These are phyloP conservation scores for Salix caprea DNA, from an alignment of 345 rosid genomes.

Conservation along the genomic window DNA sequence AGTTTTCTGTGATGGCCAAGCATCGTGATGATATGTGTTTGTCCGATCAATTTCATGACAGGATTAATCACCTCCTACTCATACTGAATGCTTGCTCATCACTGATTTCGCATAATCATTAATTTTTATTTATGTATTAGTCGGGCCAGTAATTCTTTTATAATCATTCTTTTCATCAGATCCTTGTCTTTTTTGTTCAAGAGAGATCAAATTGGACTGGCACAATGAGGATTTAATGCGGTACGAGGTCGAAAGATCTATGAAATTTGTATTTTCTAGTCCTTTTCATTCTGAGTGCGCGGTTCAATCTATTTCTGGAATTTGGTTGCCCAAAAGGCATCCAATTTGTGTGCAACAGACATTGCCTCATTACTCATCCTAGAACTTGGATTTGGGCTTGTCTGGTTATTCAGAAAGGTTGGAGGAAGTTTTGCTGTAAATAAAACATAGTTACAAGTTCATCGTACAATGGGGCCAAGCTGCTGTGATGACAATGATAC, in stretches of 20 bases:
- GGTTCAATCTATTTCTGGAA: not conserved
- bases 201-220: not conserved
- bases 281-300: slow-evolving; percentile 51
- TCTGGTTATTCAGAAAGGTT: too few relatives aligned
- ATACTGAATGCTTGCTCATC: slow-evolving; percentile 14
- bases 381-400: too few relatives aligned
- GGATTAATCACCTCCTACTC: slow-evolving; percentile 20
- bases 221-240: slow-evolving; percentile 28
- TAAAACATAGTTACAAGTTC: too few relatives aligned
- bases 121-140: slow-evolving; percentile 32
- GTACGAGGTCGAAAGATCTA: slow-evolving; percentile 22
- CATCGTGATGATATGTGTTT: slow-evolving; percentile 12
- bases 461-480: too few relatives aligned
- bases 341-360: too few relatives aligned
- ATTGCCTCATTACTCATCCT: too few relatives aligned
- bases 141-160: not conserved
- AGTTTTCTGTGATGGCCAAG: not conserved
- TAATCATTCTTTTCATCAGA: not conserved
- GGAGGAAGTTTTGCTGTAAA: too few relatives aligned
- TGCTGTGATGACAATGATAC: too few relatives aligned
- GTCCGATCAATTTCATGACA: slow-evolving; percentile 8
- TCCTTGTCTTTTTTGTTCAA: not conserved
- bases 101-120: not conserved
- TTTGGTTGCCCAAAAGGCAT: not conserved
- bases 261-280: slow-evolving; percentile 23